Conservation (phyloP, 805 yeast species). For the Teunomyces barrocoloradensis region DNA sequence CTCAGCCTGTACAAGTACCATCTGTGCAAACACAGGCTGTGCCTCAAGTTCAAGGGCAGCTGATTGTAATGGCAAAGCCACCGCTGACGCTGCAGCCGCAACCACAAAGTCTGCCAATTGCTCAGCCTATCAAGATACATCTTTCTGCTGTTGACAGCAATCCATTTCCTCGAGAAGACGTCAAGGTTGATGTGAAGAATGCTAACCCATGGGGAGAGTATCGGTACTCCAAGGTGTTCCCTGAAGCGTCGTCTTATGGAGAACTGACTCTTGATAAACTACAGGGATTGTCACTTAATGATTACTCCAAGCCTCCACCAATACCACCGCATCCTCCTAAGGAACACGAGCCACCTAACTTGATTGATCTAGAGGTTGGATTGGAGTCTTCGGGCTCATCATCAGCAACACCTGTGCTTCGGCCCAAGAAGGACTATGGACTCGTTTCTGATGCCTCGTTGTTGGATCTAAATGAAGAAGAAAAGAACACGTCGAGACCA, state of each 20-base stretch:
- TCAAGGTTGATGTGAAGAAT: slow-evolving; percentile 9
- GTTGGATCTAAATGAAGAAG: slow-evolving; percentile 27
- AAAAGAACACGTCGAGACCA: slow-evolving; percentile 12
- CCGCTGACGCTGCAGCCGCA: neutral
- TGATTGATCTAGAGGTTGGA: slow-evolving; percentile 37
- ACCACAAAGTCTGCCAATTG: neutral
- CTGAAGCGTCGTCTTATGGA: neutral
- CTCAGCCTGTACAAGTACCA: neutral
- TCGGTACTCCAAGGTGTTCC: slow-evolving; percentile 7
- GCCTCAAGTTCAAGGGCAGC: too few relatives aligned
- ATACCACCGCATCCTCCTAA: slow-evolving; percentile 1
- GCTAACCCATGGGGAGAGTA: slow-evolving; percentile 39
- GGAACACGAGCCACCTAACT: slow-evolving; percentile 16
- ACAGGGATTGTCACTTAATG: slow-evolving; percentile 5
- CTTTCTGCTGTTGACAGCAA: neutral
- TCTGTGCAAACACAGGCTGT: neutral
- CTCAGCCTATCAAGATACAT: neutral
- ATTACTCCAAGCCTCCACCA: neutral
- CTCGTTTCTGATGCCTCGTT: slow-evolving; percentile 17
- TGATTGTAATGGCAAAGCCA: neutral
- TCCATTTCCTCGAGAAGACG: slow-evolving; percentile 8
- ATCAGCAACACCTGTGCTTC: slow-evolving; percentile 15
- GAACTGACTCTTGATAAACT: slow-evolving; percentile 4
- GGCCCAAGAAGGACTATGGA: slow-evolving; percentile 11
- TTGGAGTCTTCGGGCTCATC: slow-evolving; percentile 24